Evolutionary conservation across 306 rosid species (phyloP), one percentile per base, ranked within the genome.

Genomic region (Pueraria montana): DNA sequence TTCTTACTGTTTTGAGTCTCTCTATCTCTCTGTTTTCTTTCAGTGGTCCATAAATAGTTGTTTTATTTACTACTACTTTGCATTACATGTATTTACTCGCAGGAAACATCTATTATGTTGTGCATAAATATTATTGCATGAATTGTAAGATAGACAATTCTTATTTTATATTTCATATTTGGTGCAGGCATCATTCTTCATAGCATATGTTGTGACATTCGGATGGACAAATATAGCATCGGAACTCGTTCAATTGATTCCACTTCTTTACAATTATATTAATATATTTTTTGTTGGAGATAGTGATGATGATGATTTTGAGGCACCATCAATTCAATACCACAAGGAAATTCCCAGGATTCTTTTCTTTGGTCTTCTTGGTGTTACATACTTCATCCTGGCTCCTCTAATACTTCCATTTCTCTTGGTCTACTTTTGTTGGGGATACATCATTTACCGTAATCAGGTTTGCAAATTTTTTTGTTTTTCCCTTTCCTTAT

Each of bases 321-420:
- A 92, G 69, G 95, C 85, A 76, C 95, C 95, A 30, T 87, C 97
- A 76, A 74, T 91, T 65, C 63, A 84, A 58, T 92, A 92, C 88
- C 91, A 94, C 80, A 86, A 86, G 7, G 83, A 45, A 83, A 84
- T 91, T 89, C 98, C 98, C 38, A 83, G 61, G 80, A 56, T 88
- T 89, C 91, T 91, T 75, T 89, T 96, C 80, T 96, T 96, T 77
- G 96, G 86, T 78, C 95, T 96, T 90, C 98, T 94, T 52, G 97
- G 98, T 69, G 71, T 92, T 56, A 89, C 95, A 26, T 96, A 92
- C 88, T 92, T 92, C 86, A 89, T 91, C 79, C 94, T 91, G 27
- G 96, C 99, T 80, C 99, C 99, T 36, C 85, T 94, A 7, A 96
- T 96, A 80, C 89, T 96, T 59, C 98, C 99, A 59, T 96, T 96